A percentile compares a stretch with the other conserved stretches of the same genome.
These are phyloP conservation scores for Leptodermis oblonga DNA, from an alignment of 257 asterid species.

Conservation along the genomic window DNA sequence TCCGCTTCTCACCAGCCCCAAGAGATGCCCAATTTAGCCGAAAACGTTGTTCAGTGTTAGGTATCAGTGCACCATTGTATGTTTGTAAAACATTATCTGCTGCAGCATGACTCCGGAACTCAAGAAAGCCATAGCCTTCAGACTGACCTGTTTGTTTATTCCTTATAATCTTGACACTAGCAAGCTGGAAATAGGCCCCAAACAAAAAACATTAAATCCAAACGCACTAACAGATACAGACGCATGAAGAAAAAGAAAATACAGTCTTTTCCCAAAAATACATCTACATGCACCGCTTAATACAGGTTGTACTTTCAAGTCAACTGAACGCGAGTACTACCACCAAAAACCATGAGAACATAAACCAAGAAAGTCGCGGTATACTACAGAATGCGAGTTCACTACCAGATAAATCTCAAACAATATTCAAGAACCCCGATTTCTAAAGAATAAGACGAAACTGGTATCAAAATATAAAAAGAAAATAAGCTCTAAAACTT, in stretches of 20 bases:
- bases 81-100: slow-evolving; percentile 63
- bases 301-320: neutral
- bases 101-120: slow-evolving; percentile 60
- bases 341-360: neutral
- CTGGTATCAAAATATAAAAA: neutral
- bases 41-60: slow-evolving; percentile 56
- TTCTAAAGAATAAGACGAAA: neutral
- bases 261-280: no score
- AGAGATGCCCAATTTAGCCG: slow-evolving; percentile 81
- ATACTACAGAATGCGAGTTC: no score
- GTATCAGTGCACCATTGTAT: slow-evolving; percentile 64
- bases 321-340: neutral
- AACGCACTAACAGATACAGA: neutral
- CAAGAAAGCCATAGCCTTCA: slow-evolving; percentile 88
- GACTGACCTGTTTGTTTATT: slow-evolving; percentile 69
- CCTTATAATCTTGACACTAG: slow-evolving; percentile 61
- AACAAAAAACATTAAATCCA: neutral
- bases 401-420: neutral
- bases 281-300: neutral
- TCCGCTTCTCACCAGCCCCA: slow-evolving; percentile 73
- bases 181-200: slow-evolving; percentile 39
- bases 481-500: neutral
- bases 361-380: neutral
- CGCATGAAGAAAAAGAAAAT: neutral
- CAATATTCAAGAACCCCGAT: neutral